Evolutionary conservation across 257 asterid species (phyloP), one percentile per base, ranked within the genome.

Genomic region (Solanum ossicruentum): DNA sequence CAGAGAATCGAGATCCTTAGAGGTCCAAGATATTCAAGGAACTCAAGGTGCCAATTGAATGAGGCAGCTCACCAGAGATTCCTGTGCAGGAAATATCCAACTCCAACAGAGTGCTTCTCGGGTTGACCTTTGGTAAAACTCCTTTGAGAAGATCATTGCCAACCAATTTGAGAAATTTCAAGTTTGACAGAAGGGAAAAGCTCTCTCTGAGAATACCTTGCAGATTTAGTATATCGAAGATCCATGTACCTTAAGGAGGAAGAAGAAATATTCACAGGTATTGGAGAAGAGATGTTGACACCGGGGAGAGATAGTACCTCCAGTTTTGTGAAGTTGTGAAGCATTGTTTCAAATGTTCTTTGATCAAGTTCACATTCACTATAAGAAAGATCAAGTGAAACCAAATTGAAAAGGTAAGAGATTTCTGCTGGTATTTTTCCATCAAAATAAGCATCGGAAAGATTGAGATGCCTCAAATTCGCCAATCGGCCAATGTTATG

Each of bases 401-500:
- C 54, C 28, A 70, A 70, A 70, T 41, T 10, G 6, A 52, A 41
- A 18, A 70, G 54, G 54, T 70, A 2, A 5, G 32, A 70, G 18
- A 41, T 70, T 10, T 70, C 78, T 39, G 16, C 16, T 69, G 52
- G 78, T 52, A 69, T 69, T 69, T 39, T 18, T 0, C 28, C 26
- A 0, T 0, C 0, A 39, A 69, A 17, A 5, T 0, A 0, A 61
- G 39, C 0, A 0, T 2, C 0, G 10, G 82, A 75, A 11, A 75
- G 18, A 36, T 47, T 3, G 9, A 75, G n/a, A 75, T 75, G 41
- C 39, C 41, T 75, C 17, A 75, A 41, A 26, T 16, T 75, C 12
- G 0, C 12, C 41, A 52, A 75, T 0, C 1, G 13, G 63, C 60
- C n/a, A 49, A 54, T 45, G 21, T 1, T 7, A 6, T 49, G 8